phyloP scores from a whole-genome alignment of 2,329 filamentous ascomycete genomes.

The Fusarium nanum region DNA sequence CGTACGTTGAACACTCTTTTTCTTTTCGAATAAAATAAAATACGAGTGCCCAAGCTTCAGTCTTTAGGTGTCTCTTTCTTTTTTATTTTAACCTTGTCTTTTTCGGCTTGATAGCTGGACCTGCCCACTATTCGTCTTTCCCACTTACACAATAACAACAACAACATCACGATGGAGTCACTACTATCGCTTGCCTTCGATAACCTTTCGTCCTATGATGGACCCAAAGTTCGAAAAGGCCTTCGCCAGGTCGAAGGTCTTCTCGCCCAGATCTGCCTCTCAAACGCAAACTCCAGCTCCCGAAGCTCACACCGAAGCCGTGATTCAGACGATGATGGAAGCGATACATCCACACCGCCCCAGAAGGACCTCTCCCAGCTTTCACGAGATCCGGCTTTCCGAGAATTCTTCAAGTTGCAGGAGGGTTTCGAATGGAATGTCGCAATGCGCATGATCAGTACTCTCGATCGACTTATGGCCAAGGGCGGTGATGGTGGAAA shows the following conservation, averaged over 20 bases:
- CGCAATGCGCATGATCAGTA: constrained; percentile 83
- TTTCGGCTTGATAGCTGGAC: constrained; percentile 6
- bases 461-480: constrained; percentile 86
- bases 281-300: constrained; percentile 67
- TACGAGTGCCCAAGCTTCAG: neutral
- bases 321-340: constrained; percentile 49
- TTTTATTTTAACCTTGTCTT: neutral
- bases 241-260: constrained; percentile 93
- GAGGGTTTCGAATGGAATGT: constrained; percentile 99
- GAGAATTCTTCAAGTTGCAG: constrained; percentile 96
- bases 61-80: constrained; percentile 18
- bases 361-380: constrained; percentile 76
- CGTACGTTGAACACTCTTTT: constrained; percentile 16
- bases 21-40: constrained; percentile 2
- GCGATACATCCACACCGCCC: constrained; percentile 57
- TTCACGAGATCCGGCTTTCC: constrained; percentile 85
- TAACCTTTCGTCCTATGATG: constrained; percentile 93
- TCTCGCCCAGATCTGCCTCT: constrained; percentile 92
- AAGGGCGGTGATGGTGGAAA: constrained; percentile 85
- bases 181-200: constrained; percentile 94
- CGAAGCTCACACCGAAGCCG: constrained; percentile 28
- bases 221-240: constrained; percentile 90
- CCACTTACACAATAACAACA: constrained; percentile 7
- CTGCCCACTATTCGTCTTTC: constrained; percentile 8
- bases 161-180: constrained; percentile 76